These are phyloP conservation scores for Hypoxylon subgilvum DNA, from an alignment of 495 filamentous ascomycete genomes.

Conservation along the genomic window DNA sequence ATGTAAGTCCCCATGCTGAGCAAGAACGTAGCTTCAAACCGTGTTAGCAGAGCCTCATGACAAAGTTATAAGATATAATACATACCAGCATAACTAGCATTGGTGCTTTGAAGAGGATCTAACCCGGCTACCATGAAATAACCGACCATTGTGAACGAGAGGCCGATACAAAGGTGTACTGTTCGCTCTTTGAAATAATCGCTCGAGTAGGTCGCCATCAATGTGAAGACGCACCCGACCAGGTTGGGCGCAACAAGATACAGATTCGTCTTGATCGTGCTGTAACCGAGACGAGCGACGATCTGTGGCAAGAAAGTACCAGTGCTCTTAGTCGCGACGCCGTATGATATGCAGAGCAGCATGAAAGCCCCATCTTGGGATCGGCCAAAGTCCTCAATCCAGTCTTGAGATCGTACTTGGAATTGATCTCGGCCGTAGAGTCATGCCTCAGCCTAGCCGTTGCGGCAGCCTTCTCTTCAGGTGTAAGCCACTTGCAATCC, in stretches of 20 bases:
- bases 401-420: slow-evolving; percentile 21
- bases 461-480: slow-evolving; percentile 30
- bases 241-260: slow-evolving; percentile 61
- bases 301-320: slow-evolving; percentile 38
- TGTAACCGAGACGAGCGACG: slow-evolving; percentile 47
- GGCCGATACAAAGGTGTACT: slow-evolving; percentile 53
- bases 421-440: slow-evolving; percentile 29
- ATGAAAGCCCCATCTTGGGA: no score
- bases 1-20: slow-evolving; percentile 30
- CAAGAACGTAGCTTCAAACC: slow-evolving; percentile 20
- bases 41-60: no score
- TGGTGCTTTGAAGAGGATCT: no score
- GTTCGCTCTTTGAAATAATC: slow-evolving; percentile 54
- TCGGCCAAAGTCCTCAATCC: no score
- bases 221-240: slow-evolving; percentile 21
- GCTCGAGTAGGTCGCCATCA: slow-evolving; percentile 49
- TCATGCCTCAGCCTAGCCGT: slow-evolving; percentile 49
- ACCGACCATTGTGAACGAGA: slow-evolving; percentile 52
- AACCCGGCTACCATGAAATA: slow-evolving; percentile 1
- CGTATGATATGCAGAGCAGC: no score
- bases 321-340: slow-evolving; percentile 3
- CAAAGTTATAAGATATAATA: no score
- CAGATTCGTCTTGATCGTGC: slow-evolving; percentile 55
- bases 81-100: no score
- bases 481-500: slow-evolving; percentile 32